Evolutionary conservation across 257 asterid genomes (phyloP).

Genomic region (Echites panduratus): DNA sequence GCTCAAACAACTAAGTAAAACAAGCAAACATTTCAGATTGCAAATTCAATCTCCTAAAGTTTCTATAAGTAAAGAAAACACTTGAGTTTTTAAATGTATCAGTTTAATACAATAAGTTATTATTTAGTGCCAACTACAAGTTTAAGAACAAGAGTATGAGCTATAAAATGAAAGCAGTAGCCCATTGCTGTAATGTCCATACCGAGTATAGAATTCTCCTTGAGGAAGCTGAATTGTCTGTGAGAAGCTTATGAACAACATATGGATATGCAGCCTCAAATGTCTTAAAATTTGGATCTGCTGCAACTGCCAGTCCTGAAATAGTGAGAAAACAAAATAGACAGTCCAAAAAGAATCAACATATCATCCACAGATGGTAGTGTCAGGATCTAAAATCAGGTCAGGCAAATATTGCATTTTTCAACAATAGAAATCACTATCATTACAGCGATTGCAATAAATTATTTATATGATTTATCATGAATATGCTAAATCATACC

Average conservation of each 20-base stretch:
- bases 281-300: constrained; percentile 81
- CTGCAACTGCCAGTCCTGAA: constrained; percentile 89
- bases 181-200: background rate
- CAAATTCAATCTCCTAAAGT: background rate
- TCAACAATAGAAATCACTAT: background rate
- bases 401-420: too few relatives aligned
- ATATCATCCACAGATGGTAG: too few relatives aligned
- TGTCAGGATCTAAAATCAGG: too few relatives aligned
- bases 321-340: constrained; percentile 18
- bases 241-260: constrained; percentile 90
- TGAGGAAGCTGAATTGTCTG: constrained; percentile 69
- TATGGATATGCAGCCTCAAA: constrained; percentile 95
- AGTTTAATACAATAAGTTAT: background rate
- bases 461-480: background rate
- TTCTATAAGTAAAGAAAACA: too few relatives aligned
- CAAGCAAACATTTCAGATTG: too few relatives aligned
- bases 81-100: background rate
- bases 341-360: constrained; percentile 1
- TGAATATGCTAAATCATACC: background rate
- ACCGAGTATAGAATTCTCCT: constrained; percentile 84
- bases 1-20: background rate
- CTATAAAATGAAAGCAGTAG: background rate
- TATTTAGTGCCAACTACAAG: background rate
- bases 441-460: background rate
- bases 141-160: background rate